Evolutionary conservation across 2,329 filamentous ascomycete genomes (phyloP).

Genomic region (Fragosphaeria purpurea): DNA sequence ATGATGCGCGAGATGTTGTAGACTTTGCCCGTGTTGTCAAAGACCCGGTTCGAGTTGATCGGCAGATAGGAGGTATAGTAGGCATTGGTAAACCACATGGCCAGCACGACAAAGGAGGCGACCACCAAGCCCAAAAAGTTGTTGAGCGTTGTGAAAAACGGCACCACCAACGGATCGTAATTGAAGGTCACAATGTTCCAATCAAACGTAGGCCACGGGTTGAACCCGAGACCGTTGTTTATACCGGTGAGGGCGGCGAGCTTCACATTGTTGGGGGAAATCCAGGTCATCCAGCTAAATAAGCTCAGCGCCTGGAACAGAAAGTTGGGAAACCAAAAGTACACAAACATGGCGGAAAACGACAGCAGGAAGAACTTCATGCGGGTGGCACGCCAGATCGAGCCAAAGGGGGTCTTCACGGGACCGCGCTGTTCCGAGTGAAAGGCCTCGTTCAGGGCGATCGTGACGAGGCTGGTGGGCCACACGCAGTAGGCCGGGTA

Average conservation of each 20-base stretch:
- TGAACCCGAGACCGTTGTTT: conserved; percentile 24
- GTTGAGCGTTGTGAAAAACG: conserved; percentile 52
- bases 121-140: conserved; percentile 47
- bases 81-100: conserved; percentile 48
- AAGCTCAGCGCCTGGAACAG: conserved; percentile 34
- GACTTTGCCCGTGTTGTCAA: conserved; percentile 35
- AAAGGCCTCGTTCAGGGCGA: conserved; percentile 37
- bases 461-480: conserved; percentile 37
- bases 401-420: conserved; percentile 22
- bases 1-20: conserved; percentile 37
- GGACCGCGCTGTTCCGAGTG: conserved; percentile 29
- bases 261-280: conserved; percentile 30
- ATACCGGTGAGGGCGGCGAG: conserved; percentile 23
- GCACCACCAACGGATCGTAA: conserved; percentile 14
- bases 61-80: conserved; percentile 44
- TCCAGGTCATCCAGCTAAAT: conserved; percentile 47
- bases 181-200: conserved; percentile 22
- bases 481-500: conserved; percentile 42
- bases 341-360: conserved; percentile 38
- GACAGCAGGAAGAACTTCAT: conserved; percentile 35
- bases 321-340: conserved; percentile 41
- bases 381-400: conserved; percentile 25
- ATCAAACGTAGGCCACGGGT: conserved; percentile 30
- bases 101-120: conserved; percentile 43
- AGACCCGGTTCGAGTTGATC: conserved; percentile 42